A percentile compares a stretch with the other conserved stretches of the same genome.
Evolutionary conservation across 768 basidiomycete genomes (phyloP).

Genomic region (Cystobasidium tubakii): DNA sequence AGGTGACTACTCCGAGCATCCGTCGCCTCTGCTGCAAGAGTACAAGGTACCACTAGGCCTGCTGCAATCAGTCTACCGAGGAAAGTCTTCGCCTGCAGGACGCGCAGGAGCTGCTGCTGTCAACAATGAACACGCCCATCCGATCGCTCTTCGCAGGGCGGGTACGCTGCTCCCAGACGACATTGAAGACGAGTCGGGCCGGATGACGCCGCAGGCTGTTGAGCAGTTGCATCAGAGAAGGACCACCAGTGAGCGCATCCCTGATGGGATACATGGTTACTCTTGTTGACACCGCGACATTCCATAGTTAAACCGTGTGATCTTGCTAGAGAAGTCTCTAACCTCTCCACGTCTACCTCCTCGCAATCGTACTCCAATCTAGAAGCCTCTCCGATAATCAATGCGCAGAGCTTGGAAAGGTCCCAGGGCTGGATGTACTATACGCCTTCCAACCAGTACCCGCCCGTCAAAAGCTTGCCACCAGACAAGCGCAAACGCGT

Average conservation of each 20-base stretch:
- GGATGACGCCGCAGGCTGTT: neutral
- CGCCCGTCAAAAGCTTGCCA: conserved; percentile 80
- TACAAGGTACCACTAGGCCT: conserved; percentile 29
- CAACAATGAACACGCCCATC: neutral
- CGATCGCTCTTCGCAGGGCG: neutral
- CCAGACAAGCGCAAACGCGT: conserved; percentile 75
- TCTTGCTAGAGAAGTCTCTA: neutral
- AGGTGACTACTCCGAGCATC: conserved; percentile 29
- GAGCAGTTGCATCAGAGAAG: neutral
- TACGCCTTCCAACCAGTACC: conserved; percentile 83
- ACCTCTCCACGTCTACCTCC: neutral
- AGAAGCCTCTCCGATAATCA: neutral
- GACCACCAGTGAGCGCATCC: neutral
- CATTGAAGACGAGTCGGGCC: neutral
- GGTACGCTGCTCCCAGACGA: neutral
- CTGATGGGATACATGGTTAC: neutral
- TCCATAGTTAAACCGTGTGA: neutral
- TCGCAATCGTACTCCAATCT: neutral
- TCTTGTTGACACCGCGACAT: neutral
- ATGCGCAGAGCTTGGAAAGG: neutral
- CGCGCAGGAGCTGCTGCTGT: neutral
- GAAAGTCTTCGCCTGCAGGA: neutral
- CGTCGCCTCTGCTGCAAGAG: conserved; percentile 21
- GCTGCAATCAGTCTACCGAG: conserved; percentile 21
- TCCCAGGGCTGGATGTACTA: conserved; percentile 59